phyloP scores from a whole-genome alignment of 768 basidiomycete genomes.

The Auriscalpium microsporum region DNA sequence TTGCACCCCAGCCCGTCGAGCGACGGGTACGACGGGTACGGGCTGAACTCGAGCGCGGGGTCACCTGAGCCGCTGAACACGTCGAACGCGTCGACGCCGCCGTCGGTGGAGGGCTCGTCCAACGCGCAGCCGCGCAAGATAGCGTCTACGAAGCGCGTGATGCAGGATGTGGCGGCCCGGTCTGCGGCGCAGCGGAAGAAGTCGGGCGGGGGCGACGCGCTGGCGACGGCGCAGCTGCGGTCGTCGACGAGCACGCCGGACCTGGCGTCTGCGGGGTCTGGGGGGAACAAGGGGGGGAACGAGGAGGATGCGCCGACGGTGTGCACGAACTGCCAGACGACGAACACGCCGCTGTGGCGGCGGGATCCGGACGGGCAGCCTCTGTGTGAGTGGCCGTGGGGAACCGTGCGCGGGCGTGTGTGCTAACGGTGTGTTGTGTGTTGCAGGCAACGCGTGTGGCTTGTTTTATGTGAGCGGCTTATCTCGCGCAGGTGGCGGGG shows the following conservation, averaged over 20 bases:
- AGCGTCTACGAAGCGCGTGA: slow-evolving; percentile 52
- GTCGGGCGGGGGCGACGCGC: slow-evolving; percentile 22
- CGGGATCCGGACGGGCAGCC: slow-evolving; percentile 90
- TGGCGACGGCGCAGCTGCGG: slow-evolving; percentile 26
- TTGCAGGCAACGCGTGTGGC: slow-evolving; percentile 80
- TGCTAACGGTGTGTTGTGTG: slow-evolving; percentile 7
- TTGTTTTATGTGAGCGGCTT: slow-evolving; percentile 69
- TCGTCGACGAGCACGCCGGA: slow-evolving; percentile 68
- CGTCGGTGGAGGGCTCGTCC: slow-evolving; percentile 47
- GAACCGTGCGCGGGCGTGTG: slow-evolving; percentile 11
- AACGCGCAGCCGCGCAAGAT: slow-evolving; percentile 45
- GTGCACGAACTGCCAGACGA: slow-evolving; percentile 93
- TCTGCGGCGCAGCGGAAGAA: slow-evolving; percentile 37
- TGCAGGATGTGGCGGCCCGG: slow-evolving; percentile 34
- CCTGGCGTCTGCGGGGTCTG: slow-evolving; percentile 24
- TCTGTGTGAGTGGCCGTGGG: slow-evolving; percentile 49
- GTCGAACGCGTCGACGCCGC: slow-evolving; percentile 67
- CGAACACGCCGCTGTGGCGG: slow-evolving; percentile 90
- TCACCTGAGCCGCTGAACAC: slow-evolving; percentile 68
- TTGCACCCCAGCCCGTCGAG: slow-evolving; percentile 75
- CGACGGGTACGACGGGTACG: slow-evolving; percentile 64
- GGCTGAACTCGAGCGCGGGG: slow-evolving; percentile 48
- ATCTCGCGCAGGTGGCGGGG: slow-evolving; percentile 9
- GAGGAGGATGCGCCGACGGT: slow-evolving; percentile 68
- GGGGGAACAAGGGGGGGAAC: slow-evolving; percentile 47